Base-by-base conservation (phyloP, 2,329 filamentous ascomycete genomes). In the Colletotrichum liaoningense region DNA sequence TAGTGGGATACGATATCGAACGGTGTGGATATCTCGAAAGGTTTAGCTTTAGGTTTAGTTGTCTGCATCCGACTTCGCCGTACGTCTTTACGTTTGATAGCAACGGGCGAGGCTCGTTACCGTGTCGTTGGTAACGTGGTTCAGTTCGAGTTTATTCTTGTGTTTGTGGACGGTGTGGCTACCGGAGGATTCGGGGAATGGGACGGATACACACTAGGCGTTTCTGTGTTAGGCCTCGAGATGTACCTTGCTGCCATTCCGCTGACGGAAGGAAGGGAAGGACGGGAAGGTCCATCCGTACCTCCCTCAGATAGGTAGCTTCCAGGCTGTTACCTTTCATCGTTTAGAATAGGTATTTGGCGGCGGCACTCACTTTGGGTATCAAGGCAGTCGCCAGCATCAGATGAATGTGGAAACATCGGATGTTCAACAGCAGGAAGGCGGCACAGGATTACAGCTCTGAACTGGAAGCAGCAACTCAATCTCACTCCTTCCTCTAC, bases 101-200 rank as follows among this genome's bases (percentile, higher is more conserved):
- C 3, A 19, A 54, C n/a, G 28, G 42, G 6, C 14, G 26, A 35
- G 30, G 16, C 11, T 33, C 46, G 42, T 14, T 63, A 54, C 60
- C 60, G 12, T 49, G 30, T 38, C n/a, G 57, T 46, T 33, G 57
- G 64, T 46, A 68, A 38, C 57, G 42, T 35, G 64, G 64, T 26
- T 5, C 42, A 24, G 56, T 14, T 52, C 22, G 19, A 46, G 24
- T 28, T 49, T 26, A 35, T 38, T 35, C 30, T 24, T 22, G 46
- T 19, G n/a, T 33, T 52, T 33, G 46, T 26, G n/a, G 22, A 33
- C 46, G 56, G 57, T 26, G 66, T 35, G 30, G 38, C 30, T 52
- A 14, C 57, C 33, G 35, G 22, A 14, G 28, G 24, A 28, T 38
- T 49, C 30, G 46, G 46, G 57, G 35, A 54, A 28, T 49, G 42